Percentiles rank a stretch among this genome's conserved stretches.
Conservation (phyloP, 371 early-diverging fungal genomes). For the Haplosporangium sp. region DNA sequence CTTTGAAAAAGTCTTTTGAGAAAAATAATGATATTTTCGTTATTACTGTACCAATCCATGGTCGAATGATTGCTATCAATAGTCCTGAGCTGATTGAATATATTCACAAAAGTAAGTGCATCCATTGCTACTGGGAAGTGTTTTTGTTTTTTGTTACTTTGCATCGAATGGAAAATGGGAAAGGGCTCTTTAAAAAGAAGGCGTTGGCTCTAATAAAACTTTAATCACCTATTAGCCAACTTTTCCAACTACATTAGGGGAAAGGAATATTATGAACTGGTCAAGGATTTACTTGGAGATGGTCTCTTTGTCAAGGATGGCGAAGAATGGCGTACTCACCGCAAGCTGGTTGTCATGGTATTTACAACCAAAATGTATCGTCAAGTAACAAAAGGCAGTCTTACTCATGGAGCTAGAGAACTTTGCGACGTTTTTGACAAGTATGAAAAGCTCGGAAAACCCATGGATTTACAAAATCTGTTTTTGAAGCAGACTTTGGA, state of each 20-base stretch:
- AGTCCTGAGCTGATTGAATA: conserved; percentile 36
- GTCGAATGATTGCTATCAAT: conserved; percentile 37
- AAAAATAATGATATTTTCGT: conserved; percentile 23
- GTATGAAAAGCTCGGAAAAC: neutral
- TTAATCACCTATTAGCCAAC: conserved; percentile 20
- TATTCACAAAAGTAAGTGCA: conserved; percentile 41
- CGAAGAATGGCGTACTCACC: conserved; percentile 67
- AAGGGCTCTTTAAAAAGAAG: no score
- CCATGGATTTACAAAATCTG: conserved; percentile 31
- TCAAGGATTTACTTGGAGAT: conserved; percentile 66
- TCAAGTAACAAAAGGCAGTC: conserved; percentile 57
- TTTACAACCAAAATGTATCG: conserved; percentile 80
- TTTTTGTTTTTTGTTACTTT: neutral
- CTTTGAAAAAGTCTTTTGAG: conserved; percentile 24
- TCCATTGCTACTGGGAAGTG: no score
- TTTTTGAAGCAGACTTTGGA: conserved; percentile 43
- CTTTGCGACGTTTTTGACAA: conserved; percentile 27
- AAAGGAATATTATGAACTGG: conserved; percentile 43
- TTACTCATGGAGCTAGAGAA: conserved; percentile 19
- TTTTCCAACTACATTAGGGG: conserved; percentile 66
- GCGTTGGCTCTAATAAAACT: neutral
- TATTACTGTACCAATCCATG: conserved; percentile 36
- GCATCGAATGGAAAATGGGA: no score
- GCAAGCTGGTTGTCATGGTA: conserved; percentile 75
- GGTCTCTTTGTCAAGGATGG: conserved; percentile 78